Evolutionary conservation across 768 basidiomycete genomes (phyloP).

Genomic region (Tylopilus subfusipes): DNA sequence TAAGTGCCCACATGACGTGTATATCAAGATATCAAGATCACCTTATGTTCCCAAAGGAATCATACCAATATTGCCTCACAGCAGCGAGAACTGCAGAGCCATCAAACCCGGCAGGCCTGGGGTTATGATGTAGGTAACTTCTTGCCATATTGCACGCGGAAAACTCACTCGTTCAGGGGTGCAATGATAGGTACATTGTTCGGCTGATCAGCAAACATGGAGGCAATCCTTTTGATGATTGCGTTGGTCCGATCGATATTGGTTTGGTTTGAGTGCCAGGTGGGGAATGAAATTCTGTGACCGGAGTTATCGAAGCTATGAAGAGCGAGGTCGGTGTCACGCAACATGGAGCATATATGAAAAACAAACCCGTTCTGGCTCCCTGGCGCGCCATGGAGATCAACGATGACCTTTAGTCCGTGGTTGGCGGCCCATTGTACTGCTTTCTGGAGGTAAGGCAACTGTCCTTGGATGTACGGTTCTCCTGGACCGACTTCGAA

Average conservation of each 20-base stretch:
- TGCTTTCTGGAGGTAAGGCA: conserved; percentile 64
- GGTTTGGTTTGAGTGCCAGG: conserved; percentile 64
- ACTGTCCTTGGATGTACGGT: conserved; percentile 75
- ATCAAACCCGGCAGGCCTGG: conserved; percentile 73
- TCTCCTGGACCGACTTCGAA: conserved; percentile 76
- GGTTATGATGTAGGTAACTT: neutral
- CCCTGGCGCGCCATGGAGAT: conserved; percentile 78
- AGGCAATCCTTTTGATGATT: conserved; percentile 60
- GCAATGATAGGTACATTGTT: conserved; percentile 65
- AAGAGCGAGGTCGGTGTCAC: conserved; percentile 4
- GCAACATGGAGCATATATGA: neutral
- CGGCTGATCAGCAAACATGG: conserved; percentile 51
- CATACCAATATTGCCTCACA: conserved; percentile 61
- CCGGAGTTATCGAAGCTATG: conserved; percentile 81
- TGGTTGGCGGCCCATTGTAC: conserved; percentile 66
- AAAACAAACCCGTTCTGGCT: conserved; percentile 71
- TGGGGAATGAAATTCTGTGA: conserved; percentile 53
- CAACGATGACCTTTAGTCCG: conserved; percentile 78
- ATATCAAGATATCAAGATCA: conserved; percentile 18
- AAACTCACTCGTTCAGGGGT: conserved; percentile 70
- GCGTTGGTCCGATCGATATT: conserved; percentile 66
- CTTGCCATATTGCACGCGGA: neutral
- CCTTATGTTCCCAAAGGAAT: conserved; percentile 76
- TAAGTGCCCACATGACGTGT: neutral
- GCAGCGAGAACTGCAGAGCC: conserved; percentile 48